Conservation (phyloP, 768 basidiomycete species). For the Hypholoma sublateritium region DNA sequence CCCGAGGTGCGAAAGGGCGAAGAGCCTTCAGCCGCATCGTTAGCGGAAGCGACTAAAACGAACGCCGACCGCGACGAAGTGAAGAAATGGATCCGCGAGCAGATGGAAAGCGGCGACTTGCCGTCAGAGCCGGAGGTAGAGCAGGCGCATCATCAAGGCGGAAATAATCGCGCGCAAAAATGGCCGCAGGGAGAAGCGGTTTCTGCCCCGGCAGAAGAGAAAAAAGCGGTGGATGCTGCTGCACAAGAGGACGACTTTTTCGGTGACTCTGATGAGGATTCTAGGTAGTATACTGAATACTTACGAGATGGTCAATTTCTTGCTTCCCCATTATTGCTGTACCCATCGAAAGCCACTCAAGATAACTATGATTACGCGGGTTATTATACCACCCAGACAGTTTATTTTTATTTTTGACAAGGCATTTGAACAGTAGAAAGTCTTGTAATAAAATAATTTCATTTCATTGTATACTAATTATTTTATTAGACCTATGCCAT, state of each 20-base stretch:
- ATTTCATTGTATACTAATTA: too few species aligned
- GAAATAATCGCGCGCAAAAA: constrained; percentile 12
- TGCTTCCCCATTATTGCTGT: too few species aligned
- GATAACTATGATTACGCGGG: too few species aligned
- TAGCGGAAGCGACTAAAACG: constrained; percentile 34
- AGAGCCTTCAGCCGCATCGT: constrained; percentile 20
- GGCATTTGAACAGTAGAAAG: too few species aligned
- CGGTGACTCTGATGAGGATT: constrained; percentile 34
- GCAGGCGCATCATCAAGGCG: constrained; percentile 19
- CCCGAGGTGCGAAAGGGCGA: constrained; percentile 52
- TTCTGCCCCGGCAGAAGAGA: neutral
- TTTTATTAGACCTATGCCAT: too few species aligned
- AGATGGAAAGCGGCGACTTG: constrained; percentile 63
- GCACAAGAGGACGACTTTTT: constrained; percentile 40
- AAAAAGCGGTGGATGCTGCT: constrained; percentile 13
- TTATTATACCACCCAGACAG: too few species aligned
- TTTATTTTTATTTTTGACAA: too few species aligned
- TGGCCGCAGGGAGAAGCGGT: constrained; percentile 11
- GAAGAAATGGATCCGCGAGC: constrained; percentile 54
- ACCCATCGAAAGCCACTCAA: too few species aligned
- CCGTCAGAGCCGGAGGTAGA: constrained; percentile 58
- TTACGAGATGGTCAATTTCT: too few species aligned
- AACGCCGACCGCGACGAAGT: constrained; percentile 57
- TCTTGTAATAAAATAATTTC: too few species aligned
- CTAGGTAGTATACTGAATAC: neutral